Conservation (phyloP, 805 yeast species). For the Saturnispora halmiae region DNA sequence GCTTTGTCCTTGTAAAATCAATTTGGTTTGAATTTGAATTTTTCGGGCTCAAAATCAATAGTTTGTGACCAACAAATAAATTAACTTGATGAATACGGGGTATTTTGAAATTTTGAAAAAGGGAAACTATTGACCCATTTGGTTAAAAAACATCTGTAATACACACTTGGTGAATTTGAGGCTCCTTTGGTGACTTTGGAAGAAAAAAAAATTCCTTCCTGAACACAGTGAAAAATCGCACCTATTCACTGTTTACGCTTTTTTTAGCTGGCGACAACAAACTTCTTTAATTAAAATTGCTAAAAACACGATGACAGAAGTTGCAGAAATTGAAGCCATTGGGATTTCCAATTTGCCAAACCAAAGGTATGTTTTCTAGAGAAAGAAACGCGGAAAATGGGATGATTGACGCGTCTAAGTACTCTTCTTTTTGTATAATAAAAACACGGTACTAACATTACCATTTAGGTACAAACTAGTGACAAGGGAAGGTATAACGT, state of each 20-base stretch:
- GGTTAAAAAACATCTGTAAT: too few relatives aligned
- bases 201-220: too few relatives aligned
- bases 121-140: too few relatives aligned
- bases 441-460: constrained; percentile 5
- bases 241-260: neutral
- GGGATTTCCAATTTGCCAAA: constrained; percentile 69
- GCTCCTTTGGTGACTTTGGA: too few relatives aligned
- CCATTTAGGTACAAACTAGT: constrained; percentile 55
- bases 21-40: too few relatives aligned
- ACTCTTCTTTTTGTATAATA: neutral
- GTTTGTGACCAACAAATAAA: too few relatives aligned
- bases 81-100: too few relatives aligned
- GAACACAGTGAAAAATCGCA: too few relatives aligned
- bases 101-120: too few relatives aligned
- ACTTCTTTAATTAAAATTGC: neutral
- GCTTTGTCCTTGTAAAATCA: too few relatives aligned
- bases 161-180: too few relatives aligned
- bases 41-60: too few relatives aligned
- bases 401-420: neutral
- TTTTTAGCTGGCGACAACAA: neutral
- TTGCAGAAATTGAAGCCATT: constrained; percentile 38
- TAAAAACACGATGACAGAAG: constrained; percentile 21
- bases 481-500: constrained; percentile 64
- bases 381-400: neutral
- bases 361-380: constrained; percentile 48